Evolutionary conservation across 352 stramenopile species (phyloP).

Genomic region (Globisporangium parvum): DNA sequence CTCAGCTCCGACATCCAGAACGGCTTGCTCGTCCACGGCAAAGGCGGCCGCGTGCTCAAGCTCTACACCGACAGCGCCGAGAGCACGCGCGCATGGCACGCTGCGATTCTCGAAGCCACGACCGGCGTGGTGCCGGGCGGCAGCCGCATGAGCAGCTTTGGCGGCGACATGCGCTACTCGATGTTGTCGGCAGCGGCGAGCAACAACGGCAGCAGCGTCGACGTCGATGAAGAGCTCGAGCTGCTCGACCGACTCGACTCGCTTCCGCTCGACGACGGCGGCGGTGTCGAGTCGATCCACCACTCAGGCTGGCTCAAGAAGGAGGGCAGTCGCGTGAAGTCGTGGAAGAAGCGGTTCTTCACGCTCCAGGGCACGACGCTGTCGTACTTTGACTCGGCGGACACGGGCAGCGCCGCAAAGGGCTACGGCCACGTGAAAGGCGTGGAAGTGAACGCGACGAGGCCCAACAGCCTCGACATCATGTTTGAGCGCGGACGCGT

Average conservation of each 20-base stretch:
- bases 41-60: constrained; percentile 77
- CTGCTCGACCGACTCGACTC: constrained; percentile 52
- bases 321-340: constrained; percentile 71
- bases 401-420: constrained; percentile 67
- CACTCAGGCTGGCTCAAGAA: constrained; percentile 81
- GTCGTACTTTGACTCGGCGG: constrained; percentile 80
- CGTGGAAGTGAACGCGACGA: constrained; percentile 67
- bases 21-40: constrained; percentile 71
- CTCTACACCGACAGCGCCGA: constrained; percentile 80
- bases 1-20: constrained; percentile 79
- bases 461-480: constrained; percentile 61
- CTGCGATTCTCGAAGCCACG: constrained; percentile 70
- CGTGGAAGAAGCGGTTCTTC: constrained; percentile 80
- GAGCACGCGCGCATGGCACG: constrained; percentile 62
- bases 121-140: constrained; percentile 10
- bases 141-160: constrained; percentile 12
- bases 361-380: constrained; percentile 67
- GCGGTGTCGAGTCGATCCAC: constrained; percentile 38
- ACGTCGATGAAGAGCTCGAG: constrained; percentile 49
- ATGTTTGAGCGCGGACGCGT: constrained; percentile 72
- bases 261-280: constrained; percentile 39
- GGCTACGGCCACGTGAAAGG: constrained; percentile 69
- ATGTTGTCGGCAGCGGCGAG: constrained; percentile 26
- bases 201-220: constrained; percentile 22
- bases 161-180: constrained; percentile 30